A percentile compares a stretch with the other conserved stretches of the same genome.
Conservation (phyloP, 2,329 filamentous ascomycete species). For the Pseudogymnoascus sp. region DNA sequence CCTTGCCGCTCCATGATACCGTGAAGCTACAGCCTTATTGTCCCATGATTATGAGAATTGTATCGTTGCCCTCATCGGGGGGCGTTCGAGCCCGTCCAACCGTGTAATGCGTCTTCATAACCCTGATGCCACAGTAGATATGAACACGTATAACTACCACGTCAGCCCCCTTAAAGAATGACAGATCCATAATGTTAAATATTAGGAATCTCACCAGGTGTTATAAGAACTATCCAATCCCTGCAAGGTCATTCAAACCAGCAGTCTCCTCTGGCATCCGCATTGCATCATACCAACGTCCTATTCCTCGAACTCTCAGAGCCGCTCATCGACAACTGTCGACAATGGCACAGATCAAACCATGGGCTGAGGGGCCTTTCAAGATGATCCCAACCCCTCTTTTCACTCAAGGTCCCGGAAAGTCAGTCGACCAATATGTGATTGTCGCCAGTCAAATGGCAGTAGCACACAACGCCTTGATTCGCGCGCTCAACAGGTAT, state of each 20-base stretch:
- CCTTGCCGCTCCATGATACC: not conserved
- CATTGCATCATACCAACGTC: not conserved
- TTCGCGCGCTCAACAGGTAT: slow-evolving; percentile 9
- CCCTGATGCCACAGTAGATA: not conserved
- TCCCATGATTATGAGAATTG: not conserved
- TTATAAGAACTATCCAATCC: not conserved
- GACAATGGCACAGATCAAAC: not conserved
- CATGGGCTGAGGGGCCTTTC: slow-evolving; percentile 12
- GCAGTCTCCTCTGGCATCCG: not conserved
- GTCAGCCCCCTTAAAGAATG: not conserved
- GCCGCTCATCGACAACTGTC: too few species aligned
- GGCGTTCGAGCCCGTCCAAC: not conserved
- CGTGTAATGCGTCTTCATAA: not conserved
- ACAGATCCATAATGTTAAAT: not conserved
- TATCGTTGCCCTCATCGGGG: not conserved
- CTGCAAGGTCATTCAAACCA: not conserved
- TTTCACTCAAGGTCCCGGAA: slow-evolving; percentile 11
- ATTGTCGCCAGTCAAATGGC: slow-evolving; percentile 13
- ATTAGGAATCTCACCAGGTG: not conserved
- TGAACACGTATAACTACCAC: not conserved
- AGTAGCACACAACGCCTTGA: slow-evolving; percentile 1
- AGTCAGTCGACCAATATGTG: slow-evolving; percentile 11
- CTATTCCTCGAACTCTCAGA: too few species aligned
- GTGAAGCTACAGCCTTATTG: not conserved
- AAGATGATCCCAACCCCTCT: slow-evolving; percentile 19